Conservation (phyloP, 2,329 filamentous ascomycete genomes). For the Aspergillus aculeatinus region DNA sequence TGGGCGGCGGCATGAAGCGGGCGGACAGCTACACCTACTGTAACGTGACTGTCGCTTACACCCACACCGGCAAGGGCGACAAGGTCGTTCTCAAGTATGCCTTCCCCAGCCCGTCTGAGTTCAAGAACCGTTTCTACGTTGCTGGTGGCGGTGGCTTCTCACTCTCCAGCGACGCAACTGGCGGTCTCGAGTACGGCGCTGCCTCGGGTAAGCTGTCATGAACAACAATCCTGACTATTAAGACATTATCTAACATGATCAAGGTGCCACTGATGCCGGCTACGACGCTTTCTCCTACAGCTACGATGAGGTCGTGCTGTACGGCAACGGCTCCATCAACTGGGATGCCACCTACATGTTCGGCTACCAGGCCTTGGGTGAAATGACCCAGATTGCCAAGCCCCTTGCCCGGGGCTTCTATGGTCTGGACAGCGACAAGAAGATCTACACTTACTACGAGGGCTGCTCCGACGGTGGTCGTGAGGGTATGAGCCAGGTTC, state of each 20-base stretch:
- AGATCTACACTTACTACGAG: constrained; percentile 51
- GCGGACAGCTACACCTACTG: constrained; percentile 29
- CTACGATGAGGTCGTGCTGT: constrained; percentile 41
- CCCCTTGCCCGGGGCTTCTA: constrained; percentile 46
- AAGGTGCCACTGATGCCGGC: constrained; percentile 43
- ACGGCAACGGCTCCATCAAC: constrained; percentile 49
- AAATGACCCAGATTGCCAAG: constrained; percentile 52
- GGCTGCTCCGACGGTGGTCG: constrained; percentile 57
- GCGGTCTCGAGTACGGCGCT: constrained; percentile 46
- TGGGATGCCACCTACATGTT: constrained; percentile 37
- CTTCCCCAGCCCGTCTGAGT: constrained; percentile 37
- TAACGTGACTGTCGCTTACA: constrained; percentile 46
- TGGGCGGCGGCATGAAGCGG: constrained; percentile 21
- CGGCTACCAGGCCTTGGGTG: constrained; percentile 51
- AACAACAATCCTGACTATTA: no score
- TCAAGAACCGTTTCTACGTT: constrained; percentile 49
- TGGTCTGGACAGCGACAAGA: constrained; percentile 24
- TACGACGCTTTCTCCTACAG: constrained; percentile 45
- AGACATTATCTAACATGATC: neutral
- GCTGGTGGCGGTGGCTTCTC: constrained; percentile 48
- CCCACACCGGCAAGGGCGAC: constrained; percentile 44
- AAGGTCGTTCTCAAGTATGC: constrained; percentile 38
- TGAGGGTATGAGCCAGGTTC: constrained; percentile 54
- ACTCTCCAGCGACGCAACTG: constrained; percentile 39
- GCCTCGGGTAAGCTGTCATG: constrained; percentile 23